Conservation (phyloP, 805 yeast species). For the Metschnikowia lunata region DNA sequence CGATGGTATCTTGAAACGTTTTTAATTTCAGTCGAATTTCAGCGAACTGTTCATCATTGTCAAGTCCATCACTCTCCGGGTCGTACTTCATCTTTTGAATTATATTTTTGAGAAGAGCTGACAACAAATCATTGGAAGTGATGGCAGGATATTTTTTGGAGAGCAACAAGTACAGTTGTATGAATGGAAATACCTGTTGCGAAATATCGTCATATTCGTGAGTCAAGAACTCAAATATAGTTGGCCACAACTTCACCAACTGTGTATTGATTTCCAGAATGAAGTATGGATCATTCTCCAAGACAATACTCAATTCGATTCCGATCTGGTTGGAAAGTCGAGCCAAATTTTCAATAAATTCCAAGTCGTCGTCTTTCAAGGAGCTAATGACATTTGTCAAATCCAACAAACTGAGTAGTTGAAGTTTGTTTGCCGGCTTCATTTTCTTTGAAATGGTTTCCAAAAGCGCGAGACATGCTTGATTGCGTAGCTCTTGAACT, state of each 20-base stretch:
- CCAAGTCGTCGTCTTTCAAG: slow-evolving; percentile 47
- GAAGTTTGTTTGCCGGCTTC: slow-evolving; percentile 68
- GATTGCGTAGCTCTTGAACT: slow-evolving; percentile 44
- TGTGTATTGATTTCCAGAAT: slow-evolving; percentile 35
- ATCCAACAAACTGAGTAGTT: slow-evolving; percentile 64
- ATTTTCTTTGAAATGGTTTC: slow-evolving; percentile 75
- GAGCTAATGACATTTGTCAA: slow-evolving; percentile 50
- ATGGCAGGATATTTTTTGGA: slow-evolving; percentile 51
- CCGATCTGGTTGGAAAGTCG: slow-evolving; percentile 72
- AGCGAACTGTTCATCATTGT: slow-evolving; percentile 67
- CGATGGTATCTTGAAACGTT: slow-evolving; percentile 79
- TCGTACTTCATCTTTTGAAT: slow-evolving; percentile 79
- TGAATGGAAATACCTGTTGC: slow-evolving; percentile 73
- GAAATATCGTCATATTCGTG: slow-evolving; percentile 90
- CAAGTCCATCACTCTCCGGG: slow-evolving; percentile 59
- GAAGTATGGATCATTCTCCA: slow-evolving; percentile 46
- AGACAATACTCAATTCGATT: slow-evolving; percentile 63
- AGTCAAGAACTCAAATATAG: slow-evolving; percentile 62
- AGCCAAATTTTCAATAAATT: slow-evolving; percentile 72
- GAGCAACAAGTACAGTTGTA: slow-evolving; percentile 67
- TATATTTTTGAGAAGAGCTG: slow-evolving; percentile 61
- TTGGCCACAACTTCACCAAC: slow-evolving; percentile 65
- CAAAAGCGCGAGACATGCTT: slow-evolving; percentile 53
- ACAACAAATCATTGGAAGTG: slow-evolving; percentile 46
- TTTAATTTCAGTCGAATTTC: slow-evolving; percentile 75